phyloP scores from a whole-genome alignment of 208 protist genomes.

The Acanthamoeba triangularis region DNA sequence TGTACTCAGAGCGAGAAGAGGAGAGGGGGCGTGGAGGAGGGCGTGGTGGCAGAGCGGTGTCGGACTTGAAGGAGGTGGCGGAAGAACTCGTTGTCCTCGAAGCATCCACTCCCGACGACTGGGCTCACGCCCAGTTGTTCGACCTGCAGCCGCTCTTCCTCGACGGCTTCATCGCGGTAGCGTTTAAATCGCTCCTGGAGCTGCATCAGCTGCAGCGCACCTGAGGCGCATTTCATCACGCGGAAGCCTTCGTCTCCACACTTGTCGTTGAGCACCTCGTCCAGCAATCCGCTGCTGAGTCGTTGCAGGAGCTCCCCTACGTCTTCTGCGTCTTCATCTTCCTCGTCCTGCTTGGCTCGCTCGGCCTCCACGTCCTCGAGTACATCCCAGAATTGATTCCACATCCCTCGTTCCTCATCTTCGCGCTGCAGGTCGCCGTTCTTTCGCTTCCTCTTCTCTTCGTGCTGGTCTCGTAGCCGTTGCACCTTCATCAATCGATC shows the following conservation, averaged over 20 bases:
- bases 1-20: slow-evolving; percentile 23
- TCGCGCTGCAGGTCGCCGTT: not conserved
- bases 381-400: slow-evolving; percentile 63
- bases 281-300: slow-evolving; percentile 41
- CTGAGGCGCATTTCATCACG: not conserved
- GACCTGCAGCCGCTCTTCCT: not conserved
- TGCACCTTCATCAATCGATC: slow-evolving; percentile 14
- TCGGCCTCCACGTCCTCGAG: slow-evolving; percentile 43
- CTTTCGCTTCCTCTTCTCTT: slow-evolving; percentile 32
- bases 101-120: slow-evolving; percentile 32
- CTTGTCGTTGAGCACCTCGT: slow-evolving; percentile 9
- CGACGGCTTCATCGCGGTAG: slow-evolving; percentile 7
- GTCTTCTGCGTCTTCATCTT: not conserved
- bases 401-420: slow-evolving; percentile 3
- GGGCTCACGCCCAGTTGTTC: not conserved
- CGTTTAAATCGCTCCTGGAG: slow-evolving; percentile 13
- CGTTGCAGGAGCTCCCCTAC: not conserved
- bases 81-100: slow-evolving; percentile 69
- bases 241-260: not conserved
- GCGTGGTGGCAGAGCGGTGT: slow-evolving; percentile 1
- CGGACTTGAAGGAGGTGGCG: slow-evolving; percentile 16
- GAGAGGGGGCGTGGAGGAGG: not conserved
- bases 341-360: not conserved
- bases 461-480: not conserved
- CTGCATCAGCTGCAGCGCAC: slow-evolving; percentile 34